A percentile compares a stretch with the other conserved stretches of the same genome.
These are phyloP conservation scores for Kondoa subrosea DNA, from an alignment of 768 basidiomycete species.

Conservation along the genomic window DNA sequence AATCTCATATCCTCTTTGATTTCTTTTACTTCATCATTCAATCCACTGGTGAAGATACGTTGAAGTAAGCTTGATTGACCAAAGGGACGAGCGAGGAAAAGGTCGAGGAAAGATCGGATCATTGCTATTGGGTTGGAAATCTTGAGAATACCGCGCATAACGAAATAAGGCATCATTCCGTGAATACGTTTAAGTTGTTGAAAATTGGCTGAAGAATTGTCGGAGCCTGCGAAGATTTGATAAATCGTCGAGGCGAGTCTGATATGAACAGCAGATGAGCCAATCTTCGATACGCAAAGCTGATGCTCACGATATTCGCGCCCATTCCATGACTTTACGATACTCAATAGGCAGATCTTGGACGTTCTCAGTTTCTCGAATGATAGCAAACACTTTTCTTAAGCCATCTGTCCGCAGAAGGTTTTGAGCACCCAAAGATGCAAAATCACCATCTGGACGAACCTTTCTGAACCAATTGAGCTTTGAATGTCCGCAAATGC, in stretches of 20 bases:
- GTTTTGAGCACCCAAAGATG: background rate
- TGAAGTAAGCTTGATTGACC: slow-evolving; percentile 83
- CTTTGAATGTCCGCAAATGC: slow-evolving; percentile 71
- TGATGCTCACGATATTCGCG: slow-evolving; percentile 68
- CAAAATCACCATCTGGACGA: background rate
- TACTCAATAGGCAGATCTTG: slow-evolving; percentile 66
- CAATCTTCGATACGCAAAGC: slow-evolving; percentile 2
- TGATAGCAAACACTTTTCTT: slow-evolving; percentile 67
- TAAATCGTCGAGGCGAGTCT: slow-evolving; percentile 93
- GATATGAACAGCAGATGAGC: background rate
- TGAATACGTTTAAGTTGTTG: slow-evolving; percentile 78
- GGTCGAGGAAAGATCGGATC: slow-evolving; percentile 79
- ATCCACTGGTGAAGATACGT: slow-evolving; percentile 84
- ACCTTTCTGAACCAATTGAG: slow-evolving; percentile 52
- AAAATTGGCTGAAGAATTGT: slow-evolving; percentile 77
- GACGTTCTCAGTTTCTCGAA: slow-evolving; percentile 62
- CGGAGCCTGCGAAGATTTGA: slow-evolving; percentile 81
- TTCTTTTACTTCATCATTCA: slow-evolving; percentile 71
- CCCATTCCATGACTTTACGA: slow-evolving; percentile 86
- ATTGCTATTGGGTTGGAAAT: slow-evolving; percentile 92
- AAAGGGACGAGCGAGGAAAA: slow-evolving; percentile 93
- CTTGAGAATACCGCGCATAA: slow-evolving; percentile 75
- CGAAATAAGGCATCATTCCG: slow-evolving; percentile 92
- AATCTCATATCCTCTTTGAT: slow-evolving; percentile 73
- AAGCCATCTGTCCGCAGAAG: slow-evolving; percentile 58